phyloP scores from a whole-genome alignment of 257 asterid species.

The Dorcoceras hygrometricum region DNA sequence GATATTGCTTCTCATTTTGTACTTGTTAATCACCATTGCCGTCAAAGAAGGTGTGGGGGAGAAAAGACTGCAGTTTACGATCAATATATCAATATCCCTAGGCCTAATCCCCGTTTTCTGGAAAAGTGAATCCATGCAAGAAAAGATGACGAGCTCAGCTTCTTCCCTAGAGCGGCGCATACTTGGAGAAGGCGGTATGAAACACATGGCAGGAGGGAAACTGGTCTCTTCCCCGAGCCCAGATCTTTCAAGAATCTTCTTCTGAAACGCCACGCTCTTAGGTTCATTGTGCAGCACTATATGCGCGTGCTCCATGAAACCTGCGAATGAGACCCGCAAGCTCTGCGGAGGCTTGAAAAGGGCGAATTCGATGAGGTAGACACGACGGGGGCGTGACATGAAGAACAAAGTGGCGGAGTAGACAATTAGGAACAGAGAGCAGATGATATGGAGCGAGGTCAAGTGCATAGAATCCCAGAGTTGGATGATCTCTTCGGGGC shows the following conservation, averaged over 20 bases:
- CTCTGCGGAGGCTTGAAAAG: slow-evolving; percentile 25
- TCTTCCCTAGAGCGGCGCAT: slow-evolving; percentile 23
- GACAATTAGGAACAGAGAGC: slow-evolving; percentile 15
- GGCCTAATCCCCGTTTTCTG: slow-evolving; percentile 24
- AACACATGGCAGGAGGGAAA: slow-evolving; percentile 22
- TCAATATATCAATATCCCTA: slow-evolving; percentile 25
- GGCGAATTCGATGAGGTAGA: slow-evolving; percentile 29
- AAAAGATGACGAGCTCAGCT: slow-evolving; percentile 26
- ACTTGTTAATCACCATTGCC: slow-evolving; percentile 32
- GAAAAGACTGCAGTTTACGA: slow-evolving; percentile 33
- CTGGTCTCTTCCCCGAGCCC: slow-evolving; percentile 34
- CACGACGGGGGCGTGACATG: slow-evolving; percentile 22
- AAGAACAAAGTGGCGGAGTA: slow-evolving; percentile 22
- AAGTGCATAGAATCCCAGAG: slow-evolving; percentile 17
- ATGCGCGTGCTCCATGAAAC: slow-evolving; percentile 24
- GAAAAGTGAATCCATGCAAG: slow-evolving; percentile 30
- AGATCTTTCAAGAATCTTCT: slow-evolving; percentile 31
- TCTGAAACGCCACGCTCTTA: slow-evolving; percentile 26
- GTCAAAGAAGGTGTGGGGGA: slow-evolving; percentile 33
- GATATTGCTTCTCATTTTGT: slow-evolving; percentile 27
- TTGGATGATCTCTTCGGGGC: slow-evolving; percentile 26
- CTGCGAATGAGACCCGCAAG: slow-evolving; percentile 23
- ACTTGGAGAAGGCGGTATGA: slow-evolving; percentile 22
- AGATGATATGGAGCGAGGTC: slow-evolving; percentile 17
- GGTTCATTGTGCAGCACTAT: slow-evolving; percentile 11